Conservation (phyloP, 768 basidiomycete species). For the Lanmaoa pseudosensibilis region DNA sequence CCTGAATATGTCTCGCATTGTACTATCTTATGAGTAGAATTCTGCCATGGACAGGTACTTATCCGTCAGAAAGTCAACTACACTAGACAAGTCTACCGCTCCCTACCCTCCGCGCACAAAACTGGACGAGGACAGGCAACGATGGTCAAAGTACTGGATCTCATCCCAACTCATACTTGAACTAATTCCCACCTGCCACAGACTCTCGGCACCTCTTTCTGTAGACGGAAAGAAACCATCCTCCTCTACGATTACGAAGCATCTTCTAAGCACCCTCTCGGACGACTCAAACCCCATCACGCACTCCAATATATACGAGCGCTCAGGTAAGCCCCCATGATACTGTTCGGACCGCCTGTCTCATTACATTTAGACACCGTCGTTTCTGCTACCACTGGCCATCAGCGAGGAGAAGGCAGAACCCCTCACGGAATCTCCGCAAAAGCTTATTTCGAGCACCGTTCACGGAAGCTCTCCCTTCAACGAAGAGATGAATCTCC, state of each 20-base stretch:
- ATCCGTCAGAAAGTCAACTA: conserved; percentile 23
- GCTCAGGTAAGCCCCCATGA: conserved; percentile 48
- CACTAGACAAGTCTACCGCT: background rate
- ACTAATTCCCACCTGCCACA: conserved; percentile 6
- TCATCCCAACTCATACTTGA: background rate
- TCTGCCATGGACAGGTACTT: conserved; percentile 33
- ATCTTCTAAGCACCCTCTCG: conserved; percentile 59
- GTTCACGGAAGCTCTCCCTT: conserved; percentile 46
- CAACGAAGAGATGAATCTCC: conserved; percentile 21
- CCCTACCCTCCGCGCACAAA: conserved; percentile 16
- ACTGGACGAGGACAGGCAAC: conserved; percentile 18
- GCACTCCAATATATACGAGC: conserved; percentile 61
- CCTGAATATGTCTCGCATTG: conserved; percentile 1
- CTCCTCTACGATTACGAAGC: conserved; percentile 50
- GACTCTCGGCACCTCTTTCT: conserved; percentile 33
- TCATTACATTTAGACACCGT: conserved; percentile 48
- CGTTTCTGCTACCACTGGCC: conserved; percentile 64
- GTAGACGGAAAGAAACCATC: conserved; percentile 38
- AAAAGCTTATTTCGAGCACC: conserved; percentile 41
- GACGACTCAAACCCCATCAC: conserved; percentile 78
- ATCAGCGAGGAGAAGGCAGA: conserved; percentile 58
- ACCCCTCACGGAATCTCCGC: conserved; percentile 26
- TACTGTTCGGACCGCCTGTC: background rate
- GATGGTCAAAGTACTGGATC: conserved; percentile 14
- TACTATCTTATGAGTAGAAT: background rate